Percentiles rank a stretch among this genome's conserved stretches.
These are phyloP conservation scores for Colletotrichum sp. DNA, from an alignment of 2,329 filamentous ascomycete species.

Conservation along the genomic window DNA sequence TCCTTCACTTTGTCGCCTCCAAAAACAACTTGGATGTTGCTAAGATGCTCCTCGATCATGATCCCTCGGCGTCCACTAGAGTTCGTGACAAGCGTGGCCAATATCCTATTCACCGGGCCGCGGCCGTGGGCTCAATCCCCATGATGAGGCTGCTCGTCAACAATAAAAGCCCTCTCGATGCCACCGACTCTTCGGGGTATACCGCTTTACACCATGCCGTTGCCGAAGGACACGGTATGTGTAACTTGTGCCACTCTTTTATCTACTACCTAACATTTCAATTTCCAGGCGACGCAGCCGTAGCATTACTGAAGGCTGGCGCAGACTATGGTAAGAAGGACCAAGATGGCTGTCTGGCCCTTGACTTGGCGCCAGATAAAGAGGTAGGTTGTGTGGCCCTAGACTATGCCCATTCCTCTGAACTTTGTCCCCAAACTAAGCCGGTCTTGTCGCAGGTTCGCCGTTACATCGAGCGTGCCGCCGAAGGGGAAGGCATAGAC, in stretches of 20 bases:
- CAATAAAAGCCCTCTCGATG: constrained; percentile 80
- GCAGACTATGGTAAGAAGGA: constrained; percentile 84
- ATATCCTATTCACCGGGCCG: constrained; percentile 88
- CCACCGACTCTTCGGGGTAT: constrained; percentile 80
- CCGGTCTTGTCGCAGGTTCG: constrained; percentile 58
- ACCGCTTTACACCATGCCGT: constrained; percentile 91
- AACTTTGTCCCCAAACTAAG: background rate
- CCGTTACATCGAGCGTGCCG: constrained; percentile 77
- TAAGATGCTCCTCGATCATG: constrained; percentile 75
- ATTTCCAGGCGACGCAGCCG: constrained; percentile 73
- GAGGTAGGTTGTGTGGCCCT: constrained; percentile 62
- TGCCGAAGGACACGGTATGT: constrained; percentile 72
- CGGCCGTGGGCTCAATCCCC: constrained; percentile 86
- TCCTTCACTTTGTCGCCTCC: constrained; percentile 88
- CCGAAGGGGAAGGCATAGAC: constrained; percentile 84
- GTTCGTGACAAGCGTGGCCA: constrained; percentile 89
- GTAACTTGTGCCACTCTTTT: background rate
- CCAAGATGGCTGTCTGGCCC: constrained; percentile 69
- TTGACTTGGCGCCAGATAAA: constrained; percentile 85
- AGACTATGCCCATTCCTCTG: background rate
- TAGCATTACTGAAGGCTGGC: constrained; percentile 82
- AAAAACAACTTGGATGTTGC: constrained; percentile 88
- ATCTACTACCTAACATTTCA: background rate
- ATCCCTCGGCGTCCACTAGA: constrained; percentile 74
- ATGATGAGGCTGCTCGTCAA: constrained; percentile 83